Evolutionary conservation across 768 basidiomycete genomes (phyloP), one percentile per base, ranked within the genome.

Genomic region (Amyloporia xantha): DNA sequence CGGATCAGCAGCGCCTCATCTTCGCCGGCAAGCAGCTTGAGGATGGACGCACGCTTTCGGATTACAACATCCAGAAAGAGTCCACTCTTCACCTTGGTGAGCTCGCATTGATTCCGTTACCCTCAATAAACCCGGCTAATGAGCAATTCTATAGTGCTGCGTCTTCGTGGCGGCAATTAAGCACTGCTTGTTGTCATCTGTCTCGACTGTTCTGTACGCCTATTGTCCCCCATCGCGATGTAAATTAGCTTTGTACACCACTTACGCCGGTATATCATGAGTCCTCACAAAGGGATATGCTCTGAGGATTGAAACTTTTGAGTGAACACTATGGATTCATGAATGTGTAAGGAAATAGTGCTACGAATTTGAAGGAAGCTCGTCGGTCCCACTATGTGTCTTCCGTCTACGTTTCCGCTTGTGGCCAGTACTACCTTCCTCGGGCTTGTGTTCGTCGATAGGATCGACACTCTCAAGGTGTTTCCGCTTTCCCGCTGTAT

Each of bases 111-210:
- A 4, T 21, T 35, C 26, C n/a, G n/a, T n/a, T n/a, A n/a, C n/a
- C n/a, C n/a, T n/a, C n/a, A n/a, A n/a, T n/a, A n/a, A n/a, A n/a
- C n/a, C n/a, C n/a, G n/a, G n/a, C n/a, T n/a, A n/a, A n/a, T n/a
- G n/a, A n/a, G n/a, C n/a, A n/a, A n/a, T n/a, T 30, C 10, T 42
- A 4, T 42, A 65, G 86, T 86, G 38, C 71, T 83, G 24, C 83
- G 81, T 68, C 73, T 84, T 5, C 82, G 82, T 48, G 81, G 83
- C 64, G 92, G 91, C 51, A 68, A 74, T 51, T 84, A 62, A 72
- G 46, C 9, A 35, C 43, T 44, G n/a, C 21, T 19, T 37, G 27
- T 36, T 20, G 41, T 42, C 41, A 28, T 27, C 12, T 33, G 28
- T 27, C 5, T 26, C 17, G 42, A 43, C 10, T 19, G 30, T 33